Base-by-base conservation (phyloP, 106 monocot genomes). In the Platanthera guangdongensis region DNA sequence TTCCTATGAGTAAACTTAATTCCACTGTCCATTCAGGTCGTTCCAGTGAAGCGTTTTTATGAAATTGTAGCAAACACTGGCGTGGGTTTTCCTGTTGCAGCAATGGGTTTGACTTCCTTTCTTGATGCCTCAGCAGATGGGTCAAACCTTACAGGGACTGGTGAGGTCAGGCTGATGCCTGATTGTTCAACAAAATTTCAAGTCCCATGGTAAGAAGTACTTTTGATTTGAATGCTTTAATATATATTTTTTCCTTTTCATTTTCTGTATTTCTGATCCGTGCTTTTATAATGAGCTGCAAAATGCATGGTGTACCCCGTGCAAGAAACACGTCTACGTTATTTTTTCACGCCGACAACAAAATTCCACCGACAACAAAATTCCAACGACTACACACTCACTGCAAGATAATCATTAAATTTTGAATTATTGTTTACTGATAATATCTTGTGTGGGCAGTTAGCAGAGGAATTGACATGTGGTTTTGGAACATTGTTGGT, bases 141-240 rank as follows among this genome's bases (percentile, higher is more conserved):
- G 11, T 82, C 86, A 15, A 86, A 83, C 78, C 85, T 99, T 53
- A 92, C 88, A 74, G 88, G 57, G 45, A 86, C 84, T 5, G 99
- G 99, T 28, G 99, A 99, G 83, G 87, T 99, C 72, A 91, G 99
- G 77, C 85, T 99, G 69, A 71, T 99, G 49, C 94, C 99, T 52
- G 99, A 99, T 79, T 74, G 89, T 60, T 79, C 86, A 52, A 99
- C 99, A 72, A 86, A 84, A 72, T 64, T 76, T 30, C 89, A 19
- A 76, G 28, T 99, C 77, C 99, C 99, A 79, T 99, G 99, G 99
- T 99, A 97, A 18, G 13, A 39, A 5, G 9, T 70, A 28, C 11
- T 62, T 71, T 16, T 47, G 5, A 15, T 70, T 70, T 48, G 46
- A 12, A 30, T 65, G 30, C 32, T 32, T 65, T 32, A 65, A 4